Evolutionary conservation across 1,284 basidiomycete genomes (phyloP).

Genomic region (Ganoderma lingzhi): DNA sequence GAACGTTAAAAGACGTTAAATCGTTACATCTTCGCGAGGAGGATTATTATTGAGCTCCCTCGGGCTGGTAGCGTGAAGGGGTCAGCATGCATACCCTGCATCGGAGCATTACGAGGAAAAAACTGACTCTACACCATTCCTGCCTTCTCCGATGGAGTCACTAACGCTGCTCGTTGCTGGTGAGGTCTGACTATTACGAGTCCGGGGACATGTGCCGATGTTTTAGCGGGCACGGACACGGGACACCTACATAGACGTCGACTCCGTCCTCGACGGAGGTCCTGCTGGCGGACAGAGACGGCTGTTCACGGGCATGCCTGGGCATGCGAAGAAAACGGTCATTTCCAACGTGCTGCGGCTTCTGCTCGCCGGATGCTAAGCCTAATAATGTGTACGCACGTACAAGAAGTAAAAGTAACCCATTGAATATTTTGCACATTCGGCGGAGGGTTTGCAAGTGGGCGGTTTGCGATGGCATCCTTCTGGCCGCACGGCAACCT

Average conservation of each 20-base stretch:
- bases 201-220: neutral
- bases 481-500: neutral
- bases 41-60: neutral
- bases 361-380: neutral
- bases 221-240: neutral
- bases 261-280: neutral
- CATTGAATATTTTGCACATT: neutral
- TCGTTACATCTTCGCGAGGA: neutral
- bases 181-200: neutral
- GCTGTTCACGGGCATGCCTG: neutral
- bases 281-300: neutral
- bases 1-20: neutral
- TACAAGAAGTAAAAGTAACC: neutral
- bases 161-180: neutral
- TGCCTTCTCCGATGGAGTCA: neutral
- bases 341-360: neutral
- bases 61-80: neutral
- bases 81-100: neutral
- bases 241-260: neutral
- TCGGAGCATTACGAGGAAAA: neutral
- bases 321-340: neutral
- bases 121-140: neutral
- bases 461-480: neutral
- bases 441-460: neutral
- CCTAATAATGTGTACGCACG: neutral